A percentile compares a stretch with the other conserved stretches of the same genome.
phyloP scores from a whole-genome alignment of 306 rosid genomes.

The Purshia tridentata region DNA sequence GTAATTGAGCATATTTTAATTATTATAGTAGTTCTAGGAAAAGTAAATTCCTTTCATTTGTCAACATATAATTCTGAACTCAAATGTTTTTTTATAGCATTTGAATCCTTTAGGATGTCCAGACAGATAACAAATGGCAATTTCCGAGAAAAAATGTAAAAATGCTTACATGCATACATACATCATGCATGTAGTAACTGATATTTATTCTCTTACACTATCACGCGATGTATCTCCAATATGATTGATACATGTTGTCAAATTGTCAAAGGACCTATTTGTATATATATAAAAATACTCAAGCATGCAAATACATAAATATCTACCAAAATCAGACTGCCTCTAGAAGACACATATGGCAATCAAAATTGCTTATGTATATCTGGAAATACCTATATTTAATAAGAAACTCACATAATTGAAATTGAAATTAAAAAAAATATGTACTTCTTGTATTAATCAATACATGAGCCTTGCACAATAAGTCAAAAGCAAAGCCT shows the following conservation, averaged over 20 bases:
- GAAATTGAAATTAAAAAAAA: background rate
- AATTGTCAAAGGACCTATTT: no score
- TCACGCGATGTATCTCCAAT: no score
- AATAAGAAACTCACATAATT: background rate
- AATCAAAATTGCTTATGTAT: background rate
- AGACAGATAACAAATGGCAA: background rate
- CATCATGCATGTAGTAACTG: no score
- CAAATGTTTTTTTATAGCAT: background rate
- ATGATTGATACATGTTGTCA: no score
- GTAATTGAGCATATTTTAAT: no score
- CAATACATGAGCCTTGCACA: background rate
- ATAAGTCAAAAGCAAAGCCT: slow-evolving; percentile 10
- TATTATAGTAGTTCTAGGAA: background rate
- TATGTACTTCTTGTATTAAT: background rate
- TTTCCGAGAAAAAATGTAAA: background rate
- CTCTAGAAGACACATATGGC: background rate
- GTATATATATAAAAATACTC: no score
- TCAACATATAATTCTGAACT: no score
- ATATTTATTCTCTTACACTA: no score
- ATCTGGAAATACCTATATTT: background rate
- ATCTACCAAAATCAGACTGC: background rate
- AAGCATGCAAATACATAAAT: background rate
- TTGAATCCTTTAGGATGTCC: background rate
- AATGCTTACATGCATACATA: no score
- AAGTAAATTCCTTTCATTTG: no score